A percentile compares a stretch with the other conserved stretches of the same genome.
These are phyloP conservation scores for Penicillium sp. DNA, from an alignment of 2,329 filamentous ascomycete species.

Conservation along the genomic window DNA sequence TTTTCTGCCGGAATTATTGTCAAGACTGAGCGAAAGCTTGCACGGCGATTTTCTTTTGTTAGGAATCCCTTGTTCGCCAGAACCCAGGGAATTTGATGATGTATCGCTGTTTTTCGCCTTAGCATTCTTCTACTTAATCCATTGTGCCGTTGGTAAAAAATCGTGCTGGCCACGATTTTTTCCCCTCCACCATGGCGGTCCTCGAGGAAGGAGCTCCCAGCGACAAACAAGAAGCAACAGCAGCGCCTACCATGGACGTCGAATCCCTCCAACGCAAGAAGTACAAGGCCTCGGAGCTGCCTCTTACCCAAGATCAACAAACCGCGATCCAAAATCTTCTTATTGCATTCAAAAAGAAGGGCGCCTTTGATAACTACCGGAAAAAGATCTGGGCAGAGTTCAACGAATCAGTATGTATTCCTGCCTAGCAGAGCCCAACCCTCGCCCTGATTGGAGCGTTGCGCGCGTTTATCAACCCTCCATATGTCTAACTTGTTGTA, in stretches of 20 bases:
- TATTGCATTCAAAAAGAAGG: conserved; percentile 63
- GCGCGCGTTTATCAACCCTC: conserved; percentile 13
- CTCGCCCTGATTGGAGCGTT: neutral
- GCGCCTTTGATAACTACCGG: conserved; percentile 59
- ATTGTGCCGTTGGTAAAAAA: neutral
- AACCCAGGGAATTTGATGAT: neutral
- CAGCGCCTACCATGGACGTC: conserved; percentile 25
- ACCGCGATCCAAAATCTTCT: conserved; percentile 58
- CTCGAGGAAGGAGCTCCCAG: neutral
- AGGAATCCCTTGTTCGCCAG: neutral
- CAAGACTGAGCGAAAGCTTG: neutral
- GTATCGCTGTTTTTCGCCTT: neutral
- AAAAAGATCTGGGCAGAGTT: conserved; percentile 60
- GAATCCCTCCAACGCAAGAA: conserved; percentile 41
- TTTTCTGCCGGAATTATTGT: conserved; percentile 14
- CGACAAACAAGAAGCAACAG: conserved; percentile 18
- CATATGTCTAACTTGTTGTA: neutral
- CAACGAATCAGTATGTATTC: conserved; percentile 46
- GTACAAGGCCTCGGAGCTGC: conserved; percentile 59
- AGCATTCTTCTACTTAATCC: neutral
- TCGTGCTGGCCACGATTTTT: conserved; percentile 5
- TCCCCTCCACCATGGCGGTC: neutral
- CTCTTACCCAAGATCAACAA: conserved; percentile 56
- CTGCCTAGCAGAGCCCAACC: neutral
- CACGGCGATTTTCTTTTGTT: neutral